Percentiles rank a stretch among this genome's conserved stretches.
These are phyloP conservation scores for Tetracladium setigerum DNA, from an alignment of 495 filamentous ascomycete species.

Conservation along the genomic window DNA sequence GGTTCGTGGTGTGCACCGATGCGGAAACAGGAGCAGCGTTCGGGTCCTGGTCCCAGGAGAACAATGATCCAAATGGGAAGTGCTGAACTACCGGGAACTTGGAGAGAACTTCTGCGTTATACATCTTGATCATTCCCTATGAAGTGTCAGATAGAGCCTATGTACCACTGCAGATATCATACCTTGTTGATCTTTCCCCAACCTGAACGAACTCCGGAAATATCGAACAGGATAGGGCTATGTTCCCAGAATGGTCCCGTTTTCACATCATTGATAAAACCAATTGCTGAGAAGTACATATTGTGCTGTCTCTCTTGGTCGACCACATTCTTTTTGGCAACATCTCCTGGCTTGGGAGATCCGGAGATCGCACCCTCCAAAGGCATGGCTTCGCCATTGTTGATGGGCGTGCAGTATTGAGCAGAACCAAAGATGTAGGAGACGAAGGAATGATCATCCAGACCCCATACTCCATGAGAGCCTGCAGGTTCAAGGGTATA, in stretches of 20 bases:
- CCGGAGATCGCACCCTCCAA: slow-evolving; percentile 65
- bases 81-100: slow-evolving; percentile 98
- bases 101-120: slow-evolving; percentile 82
- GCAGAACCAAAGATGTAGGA: slow-evolving; percentile 95
- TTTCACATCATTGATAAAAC: slow-evolving; percentile 98
- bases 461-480: slow-evolving; percentile 91
- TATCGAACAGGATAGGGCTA: slow-evolving; percentile 89
- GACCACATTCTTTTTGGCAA: slow-evolving; percentile 59
- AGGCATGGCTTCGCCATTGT: slow-evolving; percentile 49
- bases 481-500: slow-evolving; percentile 96
- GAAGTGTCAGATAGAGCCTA: too few species aligned
- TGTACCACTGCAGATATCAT: too few species aligned
- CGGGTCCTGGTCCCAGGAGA: slow-evolving; percentile 74
- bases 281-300: slow-evolving; percentile 97
- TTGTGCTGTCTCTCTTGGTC: slow-evolving; percentile 62
- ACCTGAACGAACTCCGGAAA: slow-evolving; percentile 79
- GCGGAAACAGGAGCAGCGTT: slow-evolving; percentile 41
- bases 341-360: slow-evolving; percentile 61
- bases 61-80: slow-evolving; percentile 85
- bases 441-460: slow-evolving; percentile 96
- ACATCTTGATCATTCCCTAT: slow-evolving; percentile 94
- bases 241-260: slow-evolving; percentile 98
- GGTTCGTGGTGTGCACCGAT: slow-evolving; percentile 48
- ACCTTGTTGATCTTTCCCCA: slow-evolving; percentile 99
- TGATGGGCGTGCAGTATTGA: slow-evolving; percentile 72